Evolutionary conservation across 106 monocot genomes (phyloP), one percentile per base, ranked within the genome.

Genomic region (Allium cepa): DNA sequence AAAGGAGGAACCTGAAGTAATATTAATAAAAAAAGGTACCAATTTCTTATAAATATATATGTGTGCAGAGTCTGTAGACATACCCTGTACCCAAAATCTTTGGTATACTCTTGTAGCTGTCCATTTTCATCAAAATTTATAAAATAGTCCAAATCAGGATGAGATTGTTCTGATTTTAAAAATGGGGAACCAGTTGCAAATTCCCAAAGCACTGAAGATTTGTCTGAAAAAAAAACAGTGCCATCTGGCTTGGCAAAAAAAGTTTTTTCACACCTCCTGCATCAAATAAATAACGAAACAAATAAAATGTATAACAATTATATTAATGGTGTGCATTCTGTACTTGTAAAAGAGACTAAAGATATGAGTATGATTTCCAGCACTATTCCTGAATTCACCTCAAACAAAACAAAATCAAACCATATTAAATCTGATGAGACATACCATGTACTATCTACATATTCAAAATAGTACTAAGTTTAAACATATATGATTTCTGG

Each of bases 71-170:
- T 4, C 36, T 60, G 17, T 9, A 62, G 74, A 11, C 69, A 59
- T 83, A 83, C 83, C 75, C 75, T 71, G 59, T n/a, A n/a, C 49
- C 63, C 75, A 63, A 53, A 46, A 17, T 46, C 64, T 69, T 66
- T 72, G 67, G 68, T 72, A 56, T 67, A 72, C 48, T 83, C 78
- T 63, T 72, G 72, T 10, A 83, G 22, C 12, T 53, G 57, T 60
- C 79, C 66, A 58, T 78, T 67, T 46, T 71, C 62, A 53, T 71
- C 83, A 22, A 61, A 59, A 72, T 59, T 68, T 16, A 82, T 47
- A 70, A 70, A 77, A 62, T 53, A 10, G 49, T 75, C 77, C 55
- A 51, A 36, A 53, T 65, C 65, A 52, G 67, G 60, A 74, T 73
- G 49, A 77, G 70, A 63, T 63, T 68, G 68, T 64, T 75, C 71